Conservation (phyloP, 2,329 filamentous ascomycete species). For the Corinectria fuckeliana region DNA sequence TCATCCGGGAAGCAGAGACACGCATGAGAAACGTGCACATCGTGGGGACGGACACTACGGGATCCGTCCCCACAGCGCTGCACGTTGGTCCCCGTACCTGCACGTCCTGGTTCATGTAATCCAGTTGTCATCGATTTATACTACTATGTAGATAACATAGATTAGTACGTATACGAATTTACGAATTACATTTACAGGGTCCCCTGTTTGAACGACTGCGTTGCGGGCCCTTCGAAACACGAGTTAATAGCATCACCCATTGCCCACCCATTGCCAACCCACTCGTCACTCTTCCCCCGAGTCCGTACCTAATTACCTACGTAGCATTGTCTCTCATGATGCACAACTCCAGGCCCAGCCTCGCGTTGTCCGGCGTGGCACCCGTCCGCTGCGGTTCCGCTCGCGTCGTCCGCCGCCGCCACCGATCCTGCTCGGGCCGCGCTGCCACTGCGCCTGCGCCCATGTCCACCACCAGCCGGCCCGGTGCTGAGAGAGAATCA, state of each 20-base stretch:
- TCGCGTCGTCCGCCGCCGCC: conserved; percentile 8
- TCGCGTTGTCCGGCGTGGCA: conserved; percentile 20
- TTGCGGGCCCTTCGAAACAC: too few species aligned
- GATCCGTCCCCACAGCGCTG: background rate
- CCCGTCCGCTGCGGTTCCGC: conserved; percentile 4
- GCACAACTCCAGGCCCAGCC: conserved; percentile 35
- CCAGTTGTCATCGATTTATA: background rate
- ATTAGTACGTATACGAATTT: too few species aligned
- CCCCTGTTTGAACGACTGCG: too few species aligned
- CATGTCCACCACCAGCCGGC: conserved; percentile 30
- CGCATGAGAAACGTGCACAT: background rate
- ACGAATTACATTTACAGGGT: conserved; percentile 16
- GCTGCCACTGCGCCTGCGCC: conserved; percentile 30
- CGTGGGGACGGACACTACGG: background rate
- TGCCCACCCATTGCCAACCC: too few species aligned
- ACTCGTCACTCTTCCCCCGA: background rate
- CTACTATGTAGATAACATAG: too few species aligned
- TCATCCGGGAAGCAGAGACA: background rate
- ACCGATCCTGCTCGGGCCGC: conserved; percentile 16
- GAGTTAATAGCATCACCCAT: background rate
- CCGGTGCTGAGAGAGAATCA: conserved; percentile 29
- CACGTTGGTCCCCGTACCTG: background rate
- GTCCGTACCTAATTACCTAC: background rate
- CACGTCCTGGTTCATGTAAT: conserved; percentile 5
- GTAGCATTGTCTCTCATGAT: conserved; percentile 23